Conservation (phyloP, 2,329 filamentous ascomycete genomes). For the Scolecobasidium constrictum region DNA sequence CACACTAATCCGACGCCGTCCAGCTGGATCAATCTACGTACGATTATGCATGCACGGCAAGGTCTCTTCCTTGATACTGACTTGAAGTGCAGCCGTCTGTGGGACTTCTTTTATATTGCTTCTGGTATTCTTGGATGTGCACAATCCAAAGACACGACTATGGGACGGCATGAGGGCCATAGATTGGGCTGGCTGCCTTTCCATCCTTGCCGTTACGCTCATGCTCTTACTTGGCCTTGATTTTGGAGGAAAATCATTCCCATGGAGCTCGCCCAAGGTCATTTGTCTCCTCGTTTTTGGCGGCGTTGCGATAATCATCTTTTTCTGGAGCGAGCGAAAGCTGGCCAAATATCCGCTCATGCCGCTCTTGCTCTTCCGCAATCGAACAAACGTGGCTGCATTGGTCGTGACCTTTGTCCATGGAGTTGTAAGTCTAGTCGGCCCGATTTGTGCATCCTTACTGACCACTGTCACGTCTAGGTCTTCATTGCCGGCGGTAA, state of each 20-base stretch:
- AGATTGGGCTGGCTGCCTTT: slow-evolving; percentile 43
- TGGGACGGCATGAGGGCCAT: slow-evolving; percentile 39
- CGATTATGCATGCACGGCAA: too few relatives aligned
- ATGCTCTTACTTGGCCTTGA: slow-evolving; percentile 36
- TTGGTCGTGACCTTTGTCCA: slow-evolving; percentile 40
- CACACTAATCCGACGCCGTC: slow-evolving; percentile 12
- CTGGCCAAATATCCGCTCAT: slow-evolving; percentile 52
- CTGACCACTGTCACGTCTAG: slow-evolving; percentile 48
- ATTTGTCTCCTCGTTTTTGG: slow-evolving; percentile 39
- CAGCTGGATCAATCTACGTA: slow-evolving; percentile 38
- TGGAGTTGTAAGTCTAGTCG: slow-evolving; percentile 28
- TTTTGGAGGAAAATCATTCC: slow-evolving; percentile 35
- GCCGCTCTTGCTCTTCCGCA: slow-evolving; percentile 46
- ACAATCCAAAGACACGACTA: slow-evolving; percentile 42
- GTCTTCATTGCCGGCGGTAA: slow-evolving; percentile 45
- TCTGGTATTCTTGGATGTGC: slow-evolving; percentile 42
- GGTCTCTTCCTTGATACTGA: slow-evolving; percentile 1
- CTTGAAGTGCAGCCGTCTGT: slow-evolving; percentile 30
- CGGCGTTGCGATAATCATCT: slow-evolving; percentile 27
- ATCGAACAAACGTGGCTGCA: slow-evolving; percentile 43
- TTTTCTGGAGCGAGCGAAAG: slow-evolving; percentile 48
- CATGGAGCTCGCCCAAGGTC: slow-evolving; percentile 37
- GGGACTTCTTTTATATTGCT: slow-evolving; percentile 39
- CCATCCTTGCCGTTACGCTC: slow-evolving; percentile 34
- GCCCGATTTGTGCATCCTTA: too few relatives aligned